Evolutionary conservation across 2,329 filamentous ascomycete genomes (phyloP), one percentile per base, ranked within the genome.

Genomic region (Furcasterigmium furcatum): DNA sequence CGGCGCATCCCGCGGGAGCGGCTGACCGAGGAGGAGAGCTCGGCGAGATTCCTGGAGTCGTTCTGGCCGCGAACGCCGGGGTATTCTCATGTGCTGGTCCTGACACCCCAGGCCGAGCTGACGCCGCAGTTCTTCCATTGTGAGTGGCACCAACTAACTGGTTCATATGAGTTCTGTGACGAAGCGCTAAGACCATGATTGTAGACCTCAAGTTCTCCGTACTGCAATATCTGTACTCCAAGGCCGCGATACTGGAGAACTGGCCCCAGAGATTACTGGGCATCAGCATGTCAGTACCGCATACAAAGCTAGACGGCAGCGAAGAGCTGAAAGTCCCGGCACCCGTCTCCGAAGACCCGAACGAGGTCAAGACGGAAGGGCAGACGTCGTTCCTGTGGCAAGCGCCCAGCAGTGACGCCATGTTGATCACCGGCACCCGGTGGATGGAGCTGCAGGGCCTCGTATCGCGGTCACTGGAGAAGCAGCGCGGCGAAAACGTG

Each of bases 361-460:
- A 36, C 40, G 55, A 45, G 52, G 61, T 52, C 5, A 14, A n/a
- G 18, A 50, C 53, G 18, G 52, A 36, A 10, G 57, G 9, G 55
- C 64, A 22, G 56, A 76, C 79, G 0, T 74, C 87, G 0, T 95
- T 95, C 57, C 71, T 95, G 9, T 96, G 91, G 85, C 87, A 96
- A 65, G 82, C 84, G 3, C 91, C 92, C 5, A 87, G 84, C 52
- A 88, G 85, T 58, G 87, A 94, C 52, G 91, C 92, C 1, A 80
- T 84, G 10, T 73, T 99, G 9, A 85, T 92, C 60, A 83, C 94
- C 46, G 91, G 91, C 36, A 81, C 90, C 40, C 91, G 86, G 58
- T 99, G 94, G 94, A 70, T 80, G 12, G 88, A 95, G 55, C 76
- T 96, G 9, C 91, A 96, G 60, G 79, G 82, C 10, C 94, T 95